Evolutionary conservation across 306 rosid genomes (phyloP), one percentile per base, ranked within the genome.

Genomic region (Cucurbita argyrosperma): DNA sequence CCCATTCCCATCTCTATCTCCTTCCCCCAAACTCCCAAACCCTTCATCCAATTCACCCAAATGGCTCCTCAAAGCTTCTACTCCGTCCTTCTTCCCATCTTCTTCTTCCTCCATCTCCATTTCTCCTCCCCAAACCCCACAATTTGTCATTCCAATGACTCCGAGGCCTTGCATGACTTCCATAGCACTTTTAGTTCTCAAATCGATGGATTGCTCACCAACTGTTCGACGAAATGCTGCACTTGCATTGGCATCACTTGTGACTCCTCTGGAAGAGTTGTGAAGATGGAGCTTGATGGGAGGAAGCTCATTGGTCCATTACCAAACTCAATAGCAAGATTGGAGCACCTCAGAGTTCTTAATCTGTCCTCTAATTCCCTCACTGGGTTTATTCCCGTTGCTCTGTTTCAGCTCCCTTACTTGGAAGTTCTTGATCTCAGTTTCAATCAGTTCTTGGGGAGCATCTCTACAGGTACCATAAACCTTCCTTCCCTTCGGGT

Each of bases 171-270:
- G 63, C 53, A 53, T 11, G 80, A 55, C 30, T 81, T 79, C 67
- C 72, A 14, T 77, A 57, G 42, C 2, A 77, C 30, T 38, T n/a
- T 84, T 26, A 49, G 66, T 13, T 49, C 67, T 3, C 7, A 4
- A 39, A 46, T 71, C 78, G 55, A 50, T 3, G 23, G 40, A 12
- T 82, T 83, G 88, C 76, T 77, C 15, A 23, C 8, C 21, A 74
- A 56, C 49, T 73, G 57, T 26, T 68, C 76, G n/a, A 40, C 63
- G 18, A 66, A 66, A 71, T 82, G 85, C 74, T 82, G 78, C 59
- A 72, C 11, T 7, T 82, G 80, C 76, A 10, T 40, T 38, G 85
- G 85, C 45, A 51, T 82, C 56, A 62, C 72, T 37, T 79, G 80
- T 35, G 71, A 67, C 40, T 45, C 76, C 68, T 75, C 55, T 8